phyloP scores from a whole-genome alignment of 2,329 filamentous ascomycete genomes.

The Lasiodiplodia hormozganensis region DNA sequence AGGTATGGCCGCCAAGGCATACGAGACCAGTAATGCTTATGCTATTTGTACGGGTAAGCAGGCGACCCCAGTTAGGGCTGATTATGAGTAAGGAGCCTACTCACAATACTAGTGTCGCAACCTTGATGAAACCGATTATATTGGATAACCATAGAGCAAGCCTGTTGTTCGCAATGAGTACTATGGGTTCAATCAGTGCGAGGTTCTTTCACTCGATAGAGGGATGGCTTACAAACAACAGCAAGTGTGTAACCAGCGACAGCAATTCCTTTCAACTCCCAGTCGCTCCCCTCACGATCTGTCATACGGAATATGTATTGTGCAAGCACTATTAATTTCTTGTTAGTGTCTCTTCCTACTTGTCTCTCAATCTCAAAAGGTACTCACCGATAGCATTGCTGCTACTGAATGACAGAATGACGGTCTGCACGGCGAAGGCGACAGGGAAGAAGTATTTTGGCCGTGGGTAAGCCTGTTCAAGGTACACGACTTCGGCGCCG shows the following conservation, averaged over 20 bases:
- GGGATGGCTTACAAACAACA: conserved; percentile 53
- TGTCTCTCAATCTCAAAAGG: neutral
- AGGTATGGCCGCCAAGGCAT: conserved; percentile 39
- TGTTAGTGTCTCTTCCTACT: neutral
- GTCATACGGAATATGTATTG: conserved; percentile 68
- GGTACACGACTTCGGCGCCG: conserved; percentile 70
- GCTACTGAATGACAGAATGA: conserved; percentile 70
- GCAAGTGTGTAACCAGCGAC: conserved; percentile 68
- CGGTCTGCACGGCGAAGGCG: conserved; percentile 52
- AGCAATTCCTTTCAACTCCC: conserved; percentile 72
- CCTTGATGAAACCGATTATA: conserved; percentile 64
- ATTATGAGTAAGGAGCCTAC: neutral
- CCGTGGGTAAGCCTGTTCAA: conserved; percentile 71
- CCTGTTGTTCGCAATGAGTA: conserved; percentile 62
- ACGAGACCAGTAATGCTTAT: conserved; percentile 42
- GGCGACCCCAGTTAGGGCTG: no score
- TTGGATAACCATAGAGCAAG: conserved; percentile 65
- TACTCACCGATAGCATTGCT: conserved; percentile 66
- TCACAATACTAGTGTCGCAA: conserved; percentile 66
- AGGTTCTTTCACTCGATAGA: neutral
- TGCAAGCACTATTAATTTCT: conserved; percentile 44
- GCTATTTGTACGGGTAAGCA: conserved; percentile 10
- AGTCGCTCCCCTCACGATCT: conserved; percentile 59
- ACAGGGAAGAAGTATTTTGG: conserved; percentile 69
- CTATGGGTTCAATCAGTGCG: conserved; percentile 33